Conservation (phyloP, 208 protist species). For the Acanthamoeba royreba region DNA sequence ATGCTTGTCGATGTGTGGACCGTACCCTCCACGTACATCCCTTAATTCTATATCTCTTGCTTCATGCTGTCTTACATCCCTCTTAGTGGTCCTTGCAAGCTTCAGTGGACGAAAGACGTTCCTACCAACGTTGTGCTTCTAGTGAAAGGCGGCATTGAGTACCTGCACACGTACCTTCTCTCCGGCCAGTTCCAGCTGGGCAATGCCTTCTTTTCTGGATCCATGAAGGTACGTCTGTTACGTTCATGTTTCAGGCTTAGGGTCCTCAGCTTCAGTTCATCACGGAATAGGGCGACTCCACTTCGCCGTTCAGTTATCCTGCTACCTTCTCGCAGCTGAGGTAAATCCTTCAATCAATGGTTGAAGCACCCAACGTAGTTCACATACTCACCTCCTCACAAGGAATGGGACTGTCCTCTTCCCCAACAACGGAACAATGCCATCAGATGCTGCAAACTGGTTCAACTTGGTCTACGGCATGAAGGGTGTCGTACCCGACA, state of each 20-base stretch:
- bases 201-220: constrained; percentile 34
- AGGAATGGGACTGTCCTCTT: neutral
- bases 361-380: no score
- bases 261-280: no score
- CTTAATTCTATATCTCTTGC: neutral
- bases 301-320: neutral
- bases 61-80: no score
- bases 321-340: neutral
- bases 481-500: neutral
- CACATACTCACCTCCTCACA: no score
- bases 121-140: neutral
- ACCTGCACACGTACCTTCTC: neutral
- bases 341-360: no score
- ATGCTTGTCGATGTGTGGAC: neutral
- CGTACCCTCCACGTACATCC: neutral
- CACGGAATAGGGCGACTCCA: neutral
- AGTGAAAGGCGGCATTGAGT: neutral
- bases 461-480: neutral
- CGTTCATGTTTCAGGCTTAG: no score
- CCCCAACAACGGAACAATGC: neutral
- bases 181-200: neutral
- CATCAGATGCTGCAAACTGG: neutral
- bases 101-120: neutral
- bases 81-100: neutral
- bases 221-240: neutral